Evolutionary conservation across 164 flowering plant genomes (phyloP).

Genomic region (Annona squamosa): DNA sequence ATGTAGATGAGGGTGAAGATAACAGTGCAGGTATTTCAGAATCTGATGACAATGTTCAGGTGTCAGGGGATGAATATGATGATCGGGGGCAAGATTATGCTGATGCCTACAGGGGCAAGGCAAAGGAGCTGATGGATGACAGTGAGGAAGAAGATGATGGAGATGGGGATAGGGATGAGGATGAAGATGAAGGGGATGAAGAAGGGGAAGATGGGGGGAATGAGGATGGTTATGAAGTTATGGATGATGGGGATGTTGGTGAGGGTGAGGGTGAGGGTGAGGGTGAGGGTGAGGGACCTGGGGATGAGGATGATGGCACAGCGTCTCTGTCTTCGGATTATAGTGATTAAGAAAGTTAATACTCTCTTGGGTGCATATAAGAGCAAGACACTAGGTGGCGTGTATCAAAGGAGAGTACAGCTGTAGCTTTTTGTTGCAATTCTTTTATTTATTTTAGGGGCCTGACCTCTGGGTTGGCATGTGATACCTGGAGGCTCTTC

Average conservation of each 20-base stretch:
- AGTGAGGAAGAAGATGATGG: conserved; percentile 36
- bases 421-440: conserved; percentile 3
- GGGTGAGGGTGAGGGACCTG: conserved; percentile 22
- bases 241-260: conserved; percentile 20
- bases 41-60: conserved; percentile 46
- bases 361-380: not conserved
- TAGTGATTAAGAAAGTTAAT: conserved; percentile 34
- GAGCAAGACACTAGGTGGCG: not conserved
- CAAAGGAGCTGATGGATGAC: conserved; percentile 24
- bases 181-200: conserved; percentile 16
- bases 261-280: conserved; percentile 24
- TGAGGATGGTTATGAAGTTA: conserved; percentile 21
- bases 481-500: not conserved
- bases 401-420: not conserved
- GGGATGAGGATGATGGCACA: conserved; percentile 33
- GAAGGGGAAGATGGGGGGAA: conserved; percentile 30
- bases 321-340: conserved; percentile 47
- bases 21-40: conserved; percentile 45
- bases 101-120: conserved; percentile 18
- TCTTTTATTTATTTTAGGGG: conserved; percentile 3
- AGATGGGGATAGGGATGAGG: conserved; percentile 12
- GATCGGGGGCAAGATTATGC: conserved; percentile 25
- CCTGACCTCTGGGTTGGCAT: not conserved
- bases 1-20: conserved; percentile 24
- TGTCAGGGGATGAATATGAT: conserved; percentile 42